phyloP scores from a whole-genome alignment of 495 filamentous ascomycete genomes.

The Penicillium argentinense region DNA sequence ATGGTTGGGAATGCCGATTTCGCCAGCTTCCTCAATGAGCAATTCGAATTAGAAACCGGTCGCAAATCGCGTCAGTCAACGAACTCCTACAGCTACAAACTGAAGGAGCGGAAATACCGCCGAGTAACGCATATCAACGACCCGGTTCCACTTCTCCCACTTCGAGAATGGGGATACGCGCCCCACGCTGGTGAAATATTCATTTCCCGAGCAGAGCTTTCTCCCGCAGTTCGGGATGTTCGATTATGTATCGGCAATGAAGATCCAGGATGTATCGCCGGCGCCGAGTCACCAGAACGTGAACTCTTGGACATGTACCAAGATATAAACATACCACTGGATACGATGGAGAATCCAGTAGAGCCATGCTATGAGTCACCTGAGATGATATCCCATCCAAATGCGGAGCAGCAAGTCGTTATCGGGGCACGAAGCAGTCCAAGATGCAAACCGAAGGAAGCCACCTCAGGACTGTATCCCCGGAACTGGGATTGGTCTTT shows the following conservation, averaged over 20 bases:
- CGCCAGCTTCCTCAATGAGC: constrained; percentile 62
- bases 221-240: constrained; percentile 68
- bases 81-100: no score
- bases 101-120: constrained; percentile 54
- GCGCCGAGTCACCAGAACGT: constrained; percentile 27
- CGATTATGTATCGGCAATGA: constrained; percentile 65
- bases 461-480: constrained; percentile 17
- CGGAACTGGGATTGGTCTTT: constrained; percentile 33
- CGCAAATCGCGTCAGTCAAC: constrained; percentile 11
- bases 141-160: constrained; percentile 84
- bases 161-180: constrained; percentile 82
- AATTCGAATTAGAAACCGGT: constrained; percentile 53
- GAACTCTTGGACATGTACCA: constrained; percentile 8
- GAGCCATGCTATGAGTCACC: background rate
- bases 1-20: constrained; percentile 76
- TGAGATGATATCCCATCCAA: background rate
- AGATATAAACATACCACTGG: constrained; percentile 11
- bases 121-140: constrained; percentile 85
- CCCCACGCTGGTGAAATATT: constrained; percentile 86
- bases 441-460: constrained; percentile 15
- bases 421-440: background rate
- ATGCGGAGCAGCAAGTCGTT: constrained; percentile 8
- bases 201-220: constrained; percentile 68
- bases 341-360: background rate
- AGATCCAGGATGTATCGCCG: constrained; percentile 70